Conservation (phyloP, 2,329 filamentous ascomycete species). For the Colletotrichum paranaense region DNA sequence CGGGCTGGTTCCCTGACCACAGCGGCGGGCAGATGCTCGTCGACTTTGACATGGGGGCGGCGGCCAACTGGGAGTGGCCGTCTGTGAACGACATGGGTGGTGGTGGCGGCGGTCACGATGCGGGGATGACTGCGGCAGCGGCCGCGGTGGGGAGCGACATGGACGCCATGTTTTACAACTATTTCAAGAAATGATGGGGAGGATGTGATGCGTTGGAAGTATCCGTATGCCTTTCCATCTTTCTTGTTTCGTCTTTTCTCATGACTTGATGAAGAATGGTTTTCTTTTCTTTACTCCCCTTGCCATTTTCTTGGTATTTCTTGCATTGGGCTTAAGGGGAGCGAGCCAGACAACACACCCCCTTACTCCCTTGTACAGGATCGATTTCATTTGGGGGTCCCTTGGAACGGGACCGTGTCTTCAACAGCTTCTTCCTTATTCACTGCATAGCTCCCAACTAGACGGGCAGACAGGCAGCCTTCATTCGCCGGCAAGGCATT, state of each 20-base stretch:
- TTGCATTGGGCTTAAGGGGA: background rate
- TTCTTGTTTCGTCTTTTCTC: background rate
- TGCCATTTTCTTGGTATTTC: background rate
- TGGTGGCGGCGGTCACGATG: conserved; percentile 35
- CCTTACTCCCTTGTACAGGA: background rate
- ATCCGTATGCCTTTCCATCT: background rate
- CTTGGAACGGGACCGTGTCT: background rate
- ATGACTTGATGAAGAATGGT: background rate
- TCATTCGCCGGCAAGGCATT: background rate
- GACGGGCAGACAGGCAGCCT: background rate
- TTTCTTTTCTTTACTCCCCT: background rate
- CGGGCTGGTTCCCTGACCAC: conserved; percentile 39
- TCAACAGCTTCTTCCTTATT: background rate
- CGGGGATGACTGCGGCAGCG: conserved; percentile 14
- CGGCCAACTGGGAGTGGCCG: conserved; percentile 44
- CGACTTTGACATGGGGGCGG: conserved; percentile 43
- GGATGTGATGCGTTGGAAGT: background rate
- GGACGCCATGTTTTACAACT: conserved; percentile 37
- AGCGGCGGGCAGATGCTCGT: conserved; percentile 40
- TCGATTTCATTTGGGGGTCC: background rate
- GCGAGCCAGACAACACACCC: background rate
- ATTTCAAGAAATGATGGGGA: background rate
- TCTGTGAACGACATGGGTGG: conserved; percentile 25
- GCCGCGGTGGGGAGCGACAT: conserved; percentile 35
- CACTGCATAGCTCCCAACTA: background rate